Base-by-base conservation (phyloP, 2,329 filamentous ascomycete species). In the Rugonectria rugulosa region DNA sequence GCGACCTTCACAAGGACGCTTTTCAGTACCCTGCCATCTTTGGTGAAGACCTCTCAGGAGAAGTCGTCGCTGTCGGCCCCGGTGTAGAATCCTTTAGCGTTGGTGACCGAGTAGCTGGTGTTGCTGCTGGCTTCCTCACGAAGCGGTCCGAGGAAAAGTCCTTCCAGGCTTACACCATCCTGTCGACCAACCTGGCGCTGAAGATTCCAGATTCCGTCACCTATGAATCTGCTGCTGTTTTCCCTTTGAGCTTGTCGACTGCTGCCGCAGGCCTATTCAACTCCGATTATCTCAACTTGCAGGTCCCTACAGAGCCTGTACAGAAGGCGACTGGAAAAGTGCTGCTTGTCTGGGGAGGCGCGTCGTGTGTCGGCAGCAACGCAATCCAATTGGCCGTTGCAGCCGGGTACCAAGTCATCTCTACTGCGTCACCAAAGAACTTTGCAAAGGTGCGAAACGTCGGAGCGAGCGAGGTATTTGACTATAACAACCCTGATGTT, bases 221-320 rank as follows among this genome's bases (percentile, higher is more conserved):
- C 2, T 36, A 32, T 23, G 47, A 51, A 6, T n/a, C 42, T 8
- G 53, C 53, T 12, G 41, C 24, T 10, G 48, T 50, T 10, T 15
- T 56, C 11, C 53, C 53, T 4, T 14, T 56, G 23, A 47, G 40
- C 2, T 6, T 52, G 10, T 29, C 47, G 12, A 56, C 53, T 17
- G 41, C 53, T 26, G 46, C 53, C 5, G 34, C 47, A 2, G 53
- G 31, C 2, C 34, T 56, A 2, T 56, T 45, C 34, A 34, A 52
- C 7, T 24, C 32, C 6, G 53, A 46, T 5, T 47, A 26, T 12
- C 53, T 56, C 11, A 40, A 48, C 14, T 24, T 56, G n/a, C 40
- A 51, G 6, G 19, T 42, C 4, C 37, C 47, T 2, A 26, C 24
- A 9, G 32, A 47, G 21, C 37, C 37, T 17, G 14, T 26, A 3